Evolutionary conservation across 164 flowering plant genomes (phyloP).

Genomic region (Chimonanthus salicifolius): DNA sequence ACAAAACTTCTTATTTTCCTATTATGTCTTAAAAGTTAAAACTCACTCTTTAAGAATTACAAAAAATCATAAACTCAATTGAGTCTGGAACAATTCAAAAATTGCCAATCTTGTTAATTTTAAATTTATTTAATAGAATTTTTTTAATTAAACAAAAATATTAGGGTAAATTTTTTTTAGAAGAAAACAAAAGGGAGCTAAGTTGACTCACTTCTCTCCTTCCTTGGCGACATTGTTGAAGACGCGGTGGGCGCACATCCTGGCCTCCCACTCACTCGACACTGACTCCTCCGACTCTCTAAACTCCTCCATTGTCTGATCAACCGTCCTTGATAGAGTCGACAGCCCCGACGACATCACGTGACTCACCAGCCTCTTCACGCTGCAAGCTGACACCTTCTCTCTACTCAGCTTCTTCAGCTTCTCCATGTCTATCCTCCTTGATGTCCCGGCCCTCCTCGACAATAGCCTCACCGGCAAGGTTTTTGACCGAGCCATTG

Average conservation of each 20-base stretch:
- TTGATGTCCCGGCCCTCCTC: not conserved
- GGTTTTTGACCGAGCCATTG: not conserved
- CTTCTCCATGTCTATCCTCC: conserved; percentile 4
- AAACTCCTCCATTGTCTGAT: not conserved
- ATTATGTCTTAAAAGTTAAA: too few relatives aligned
- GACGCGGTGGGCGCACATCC: conserved; percentile 33
- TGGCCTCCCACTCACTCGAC: conserved; percentile 50
- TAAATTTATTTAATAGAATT: too few relatives aligned
- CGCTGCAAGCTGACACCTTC: not conserved
- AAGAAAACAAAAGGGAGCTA: too few relatives aligned
- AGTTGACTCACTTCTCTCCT: conserved; percentile 38
- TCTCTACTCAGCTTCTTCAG: not conserved
- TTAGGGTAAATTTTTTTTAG: too few relatives aligned
- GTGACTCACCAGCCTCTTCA: conserved; percentile 4
- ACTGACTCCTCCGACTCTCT: conserved; percentile 29
- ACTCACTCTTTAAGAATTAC: too few relatives aligned
- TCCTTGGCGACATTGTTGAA: conserved; percentile 60
- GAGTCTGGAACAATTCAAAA: too few relatives aligned
- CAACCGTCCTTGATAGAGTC: not conserved
- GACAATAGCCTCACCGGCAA: not conserved
- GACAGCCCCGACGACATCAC: not conserved
- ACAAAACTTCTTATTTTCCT: not conserved
- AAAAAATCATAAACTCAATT: too few relatives aligned
- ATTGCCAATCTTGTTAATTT: too few relatives aligned
- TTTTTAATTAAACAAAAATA: too few relatives aligned